A percentile compares a stretch with the other conserved stretches of the same genome.
Conservation (phyloP, 208 protist genomes). For the Vickermania ingenoplastis region DNA sequence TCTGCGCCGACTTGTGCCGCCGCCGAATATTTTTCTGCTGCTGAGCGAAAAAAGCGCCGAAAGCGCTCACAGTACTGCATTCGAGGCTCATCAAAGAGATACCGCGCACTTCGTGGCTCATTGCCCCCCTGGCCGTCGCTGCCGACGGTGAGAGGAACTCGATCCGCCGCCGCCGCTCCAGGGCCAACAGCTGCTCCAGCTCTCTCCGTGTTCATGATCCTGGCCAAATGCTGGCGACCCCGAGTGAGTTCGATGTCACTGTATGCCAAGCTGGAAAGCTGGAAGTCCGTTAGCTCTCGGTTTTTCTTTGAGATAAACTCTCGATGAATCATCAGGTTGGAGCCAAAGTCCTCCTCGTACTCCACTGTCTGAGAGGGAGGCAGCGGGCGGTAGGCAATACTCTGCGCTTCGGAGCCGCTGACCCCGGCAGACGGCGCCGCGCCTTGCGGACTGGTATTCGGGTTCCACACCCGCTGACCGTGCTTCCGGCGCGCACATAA, state of each 20-base stretch:
- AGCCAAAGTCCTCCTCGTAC: constrained; percentile 83
- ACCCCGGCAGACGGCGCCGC: constrained; percentile 58
- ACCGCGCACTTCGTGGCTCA: constrained; percentile 65
- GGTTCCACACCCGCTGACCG: constrained; percentile 68
- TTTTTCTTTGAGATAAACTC: constrained; percentile 67
- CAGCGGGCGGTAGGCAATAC: constrained; percentile 80
- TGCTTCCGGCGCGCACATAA: constrained; percentile 39
- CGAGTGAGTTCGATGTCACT: constrained; percentile 58
- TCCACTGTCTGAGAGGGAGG: constrained; percentile 64
- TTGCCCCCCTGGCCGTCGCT: background rate
- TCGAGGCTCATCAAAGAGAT: constrained; percentile 69
- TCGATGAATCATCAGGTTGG: constrained; percentile 79
- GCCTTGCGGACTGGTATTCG: constrained; percentile 45
- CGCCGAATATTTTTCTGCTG: background rate
- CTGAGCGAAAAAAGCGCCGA: constrained; percentile 41
- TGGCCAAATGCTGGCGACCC: constrained; percentile 50
- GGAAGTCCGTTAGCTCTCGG: constrained; percentile 44
- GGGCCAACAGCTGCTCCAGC: constrained; percentile 36
- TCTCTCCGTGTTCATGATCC: constrained; percentile 72
- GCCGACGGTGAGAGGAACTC: constrained; percentile 37
- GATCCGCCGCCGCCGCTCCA: constrained; percentile 31
- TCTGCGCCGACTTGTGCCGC: background rate
- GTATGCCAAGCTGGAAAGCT: constrained; percentile 55
- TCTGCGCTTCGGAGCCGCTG: constrained; percentile 64
- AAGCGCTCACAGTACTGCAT: constrained; percentile 83